These are phyloP conservation scores for Ceriops tagal DNA, from an alignment of 345 rosid species.

Conservation along the genomic window DNA sequence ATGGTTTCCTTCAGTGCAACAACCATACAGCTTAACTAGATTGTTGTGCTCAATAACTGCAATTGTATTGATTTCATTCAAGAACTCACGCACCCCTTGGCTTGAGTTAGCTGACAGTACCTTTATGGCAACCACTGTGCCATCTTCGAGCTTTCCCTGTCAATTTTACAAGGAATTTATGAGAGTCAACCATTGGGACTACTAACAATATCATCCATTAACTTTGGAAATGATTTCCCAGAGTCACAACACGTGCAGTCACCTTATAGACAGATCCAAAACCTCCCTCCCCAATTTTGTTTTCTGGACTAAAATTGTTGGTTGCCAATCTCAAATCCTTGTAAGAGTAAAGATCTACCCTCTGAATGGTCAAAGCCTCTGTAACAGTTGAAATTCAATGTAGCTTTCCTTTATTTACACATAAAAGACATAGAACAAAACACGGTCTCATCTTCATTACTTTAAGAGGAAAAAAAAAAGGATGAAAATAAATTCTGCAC, in stretches of 20 bases:
- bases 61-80: slow-evolving; percentile 60
- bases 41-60: slow-evolving; percentile 52
- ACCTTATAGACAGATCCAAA: slow-evolving; percentile 78
- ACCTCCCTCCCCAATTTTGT: slow-evolving; percentile 72
- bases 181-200: neutral
- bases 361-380: slow-evolving; percentile 51
- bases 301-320: slow-evolving; percentile 40
- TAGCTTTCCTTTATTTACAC: slow-evolving; percentile 1
- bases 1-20: slow-evolving; percentile 58
- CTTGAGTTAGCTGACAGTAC: slow-evolving; percentile 55
- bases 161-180: slow-evolving; percentile 7
- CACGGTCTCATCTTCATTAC: neutral
- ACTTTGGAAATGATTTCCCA: neutral
- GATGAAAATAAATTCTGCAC: neutral
- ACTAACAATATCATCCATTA: slow-evolving; percentile 4
- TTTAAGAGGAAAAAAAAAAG: neutral
- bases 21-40: slow-evolving; percentile 59
- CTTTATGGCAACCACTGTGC: slow-evolving; percentile 53
- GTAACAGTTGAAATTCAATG: slow-evolving; percentile 17
- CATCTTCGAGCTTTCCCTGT: slow-evolving; percentile 60
- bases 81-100: slow-evolving; percentile 64
- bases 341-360: slow-evolving; percentile 37
- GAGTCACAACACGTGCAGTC: slow-evolving; percentile 15
- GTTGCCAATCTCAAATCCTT: slow-evolving; percentile 52
- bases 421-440: slow-evolving; percentile 1